Base-by-base conservation (phyloP, 1,284 basidiomycete species). In the Nidula niveotomentosa region DNA sequence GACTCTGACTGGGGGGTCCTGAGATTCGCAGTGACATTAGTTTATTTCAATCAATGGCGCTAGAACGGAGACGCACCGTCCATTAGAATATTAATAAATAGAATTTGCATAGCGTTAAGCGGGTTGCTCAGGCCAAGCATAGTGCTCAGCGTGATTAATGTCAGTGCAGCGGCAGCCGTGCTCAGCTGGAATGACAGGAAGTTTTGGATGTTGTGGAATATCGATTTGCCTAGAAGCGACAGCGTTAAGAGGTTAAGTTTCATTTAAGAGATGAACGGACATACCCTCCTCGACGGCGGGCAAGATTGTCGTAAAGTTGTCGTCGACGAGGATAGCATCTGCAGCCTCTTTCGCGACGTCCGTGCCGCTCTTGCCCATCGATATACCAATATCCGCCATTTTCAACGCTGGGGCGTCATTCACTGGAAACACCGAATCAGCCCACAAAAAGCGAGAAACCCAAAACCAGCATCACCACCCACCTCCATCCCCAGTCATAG, bases 61-160 rank as follows among this genome's bases (percentile, higher is more conserved):
- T 60, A 51, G 52, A 49, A 60, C 51, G 39, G 18, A 39, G 49
- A 62, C 86, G 49, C 56, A 87, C 95, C 96, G 65, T 98, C 96
- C 96, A 98, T 98, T 51, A 98, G 83, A 67, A 98, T 98, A 73
- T 98, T 98, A 70, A 98, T 98, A 71, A 98, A 98, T 23, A 99
- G 77, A 63, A 99, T 98, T 72, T 98, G 96, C 95, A 98, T 98
- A 2, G 96, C 90, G 68, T 99, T 99, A 59, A 99, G 80, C 12
- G 96, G 96, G 66, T 96, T 95, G 62, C 87, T 89, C 49, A 98
- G 77, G 13, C 91, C 86, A 61, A 98, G 85, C 66, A 95, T 80
- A 12, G 96, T 98, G 65, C 91, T 94, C 51, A 98, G 79, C 3
- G 95, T 96, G 72, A 99, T 98, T 58, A 98, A 79, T n/a, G 91